These are phyloP conservation scores for Fusarium bactridioides DNA, from an alignment of 2,329 filamentous ascomycete genomes.

Conservation along the genomic window DNA sequence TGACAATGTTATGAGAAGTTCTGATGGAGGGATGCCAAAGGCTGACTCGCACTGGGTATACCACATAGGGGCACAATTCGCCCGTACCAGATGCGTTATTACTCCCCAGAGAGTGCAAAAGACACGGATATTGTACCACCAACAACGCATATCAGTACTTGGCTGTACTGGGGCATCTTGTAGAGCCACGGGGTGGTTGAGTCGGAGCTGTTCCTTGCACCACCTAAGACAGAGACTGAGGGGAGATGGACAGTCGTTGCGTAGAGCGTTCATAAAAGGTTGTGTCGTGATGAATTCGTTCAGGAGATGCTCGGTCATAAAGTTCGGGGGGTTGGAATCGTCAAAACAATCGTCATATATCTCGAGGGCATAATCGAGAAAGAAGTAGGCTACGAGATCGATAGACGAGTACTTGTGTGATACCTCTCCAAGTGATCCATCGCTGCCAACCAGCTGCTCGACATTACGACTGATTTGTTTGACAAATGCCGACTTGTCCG, in stretches of 20 bases:
- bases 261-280: slow-evolving; percentile 17
- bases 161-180: slow-evolving; percentile 21
- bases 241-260: slow-evolving; percentile 1
- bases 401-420: slow-evolving; percentile 24
- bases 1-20: slow-evolving; percentile 37
- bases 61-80: slow-evolving; percentile 28
- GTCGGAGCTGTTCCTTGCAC: slow-evolving; percentile 32
- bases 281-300: slow-evolving; percentile 34
- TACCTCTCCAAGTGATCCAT: slow-evolving; percentile 13
- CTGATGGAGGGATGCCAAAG: slow-evolving; percentile 36
- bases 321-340: background rate
- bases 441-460: slow-evolving; percentile 1
- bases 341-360: slow-evolving; percentile 26
- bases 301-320: slow-evolving; percentile 25
- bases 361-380: slow-evolving; percentile 32
- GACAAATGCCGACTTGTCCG: background rate
- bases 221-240: slow-evolving; percentile 29
- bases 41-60: slow-evolving; percentile 34
- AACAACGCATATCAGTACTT: slow-evolving; percentile 12
- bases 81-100: slow-evolving; percentile 23
- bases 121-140: slow-evolving; percentile 36
- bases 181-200: slow-evolving; percentile 17
- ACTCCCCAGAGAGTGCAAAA: slow-evolving; percentile 39
- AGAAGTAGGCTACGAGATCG: slow-evolving; percentile 34
- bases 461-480: slow-evolving; percentile 14